Evolutionary conservation across 1,139 yeast genomes (phyloP), one percentile per base, ranked within the genome.

Genomic region (Hemisphaericaspora xylofermentans): DNA sequence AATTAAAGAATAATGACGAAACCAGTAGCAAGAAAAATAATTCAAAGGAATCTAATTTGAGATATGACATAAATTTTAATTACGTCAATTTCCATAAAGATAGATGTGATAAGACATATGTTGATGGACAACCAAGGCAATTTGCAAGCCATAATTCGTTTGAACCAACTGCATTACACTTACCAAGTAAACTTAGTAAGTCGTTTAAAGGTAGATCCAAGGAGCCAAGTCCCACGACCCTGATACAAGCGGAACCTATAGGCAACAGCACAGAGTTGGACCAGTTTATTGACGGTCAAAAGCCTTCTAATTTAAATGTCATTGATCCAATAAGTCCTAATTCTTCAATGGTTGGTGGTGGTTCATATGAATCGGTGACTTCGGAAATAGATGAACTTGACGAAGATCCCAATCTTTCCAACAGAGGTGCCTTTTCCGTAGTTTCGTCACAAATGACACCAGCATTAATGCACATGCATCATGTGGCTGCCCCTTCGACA

Each of bases 81-180:
- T 39, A 38, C 5, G 60, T 56, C 2, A 36, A 44, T 9, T 71
- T 71, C 45, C 59, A 54, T 27, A 63, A 57, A 38, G 77, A 71
- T 49, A 49, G 74, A 40, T 68, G 74, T 53, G 74, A 68, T 33
- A 57, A 52, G 46, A 58, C 66, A 9, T 36, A 38, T 6, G 38
- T 55, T 15, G 56, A 46, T 17, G 40, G 36, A 3, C 36, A 33
- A 15, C 15, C 1, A 8, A n/a, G 12, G 3, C 34, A 25, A n/a
- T 12, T 8, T 7, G 4, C 21, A 29, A 25, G 25, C 25, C 16
- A 24, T 4, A 22, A 22, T 2, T 37, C 36, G 22, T 32, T 35
- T 7, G 32, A 31, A 7, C 26, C 40, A 17, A 21, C 36, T 10
- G 19, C 4, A 7, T 16, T 13, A 29, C 12, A 7, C 21, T 16